Conservation (phyloP, 768 basidiomycete genomes). For the Jaapia argillacea region DNA sequence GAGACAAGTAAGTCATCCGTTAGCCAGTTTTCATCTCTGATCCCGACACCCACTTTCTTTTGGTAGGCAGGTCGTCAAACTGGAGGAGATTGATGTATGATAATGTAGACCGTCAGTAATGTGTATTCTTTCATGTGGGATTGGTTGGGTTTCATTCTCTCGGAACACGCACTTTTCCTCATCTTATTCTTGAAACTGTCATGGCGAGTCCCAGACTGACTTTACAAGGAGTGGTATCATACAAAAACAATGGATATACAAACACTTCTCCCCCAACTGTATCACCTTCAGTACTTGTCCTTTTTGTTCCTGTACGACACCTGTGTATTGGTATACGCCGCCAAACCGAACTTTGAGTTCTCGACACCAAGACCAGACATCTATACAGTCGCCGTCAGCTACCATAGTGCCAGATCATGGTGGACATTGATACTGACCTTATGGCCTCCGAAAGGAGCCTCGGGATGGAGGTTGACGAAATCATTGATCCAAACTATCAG, state of each 20-base stretch:
- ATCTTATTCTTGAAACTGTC: no score
- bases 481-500: conserved; percentile 7
- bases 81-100: conserved; percentile 25
- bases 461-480: background rate
- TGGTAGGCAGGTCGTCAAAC: conserved; percentile 33
- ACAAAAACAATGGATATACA: no score
- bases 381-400: background rate
- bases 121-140: no score
- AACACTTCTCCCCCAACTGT: no score
- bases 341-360: background rate
- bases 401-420: background rate
- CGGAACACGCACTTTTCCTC: background rate
- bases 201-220: no score
- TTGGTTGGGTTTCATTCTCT: background rate
- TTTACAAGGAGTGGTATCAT: no score
- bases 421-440: background rate
- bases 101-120: no score
- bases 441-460: background rate
- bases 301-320: background rate
- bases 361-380: background rate
- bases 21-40: no score
- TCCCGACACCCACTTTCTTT: background rate
- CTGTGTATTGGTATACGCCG: background rate
- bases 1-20: conserved; percentile 58
- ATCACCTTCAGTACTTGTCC: background rate